A percentile compares a stretch with the other conserved stretches of the same genome.
Evolutionary conservation across 495 filamentous ascomycete genomes (phyloP).

Genomic region (Baudoinia panamericana): DNA sequence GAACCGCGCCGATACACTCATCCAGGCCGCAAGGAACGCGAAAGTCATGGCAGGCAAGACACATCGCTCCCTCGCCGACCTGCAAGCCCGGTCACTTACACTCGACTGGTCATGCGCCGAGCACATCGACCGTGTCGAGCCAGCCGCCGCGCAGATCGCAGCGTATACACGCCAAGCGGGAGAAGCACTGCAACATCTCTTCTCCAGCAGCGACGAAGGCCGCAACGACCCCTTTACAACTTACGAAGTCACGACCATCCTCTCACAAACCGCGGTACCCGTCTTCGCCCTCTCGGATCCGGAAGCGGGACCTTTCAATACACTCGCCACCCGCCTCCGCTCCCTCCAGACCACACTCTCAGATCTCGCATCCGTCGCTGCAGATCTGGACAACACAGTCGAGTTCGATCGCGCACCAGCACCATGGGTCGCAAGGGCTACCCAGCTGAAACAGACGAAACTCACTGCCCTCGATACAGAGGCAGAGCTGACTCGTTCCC

Average conservation of each 20-base stretch:
- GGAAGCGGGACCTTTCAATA: constrained; percentile 51
- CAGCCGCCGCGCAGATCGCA: constrained; percentile 51
- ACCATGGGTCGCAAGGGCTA: constrained; percentile 75
- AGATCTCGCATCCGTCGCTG: constrained; percentile 59
- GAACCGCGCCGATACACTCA: constrained; percentile 57
- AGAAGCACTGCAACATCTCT: constrained; percentile 45
- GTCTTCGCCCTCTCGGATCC: constrained; percentile 32
- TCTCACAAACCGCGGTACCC: constrained; percentile 42
- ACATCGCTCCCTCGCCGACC: constrained; percentile 60
- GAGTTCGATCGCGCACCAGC: constrained; percentile 68
- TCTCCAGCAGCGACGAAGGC: constrained; percentile 66
- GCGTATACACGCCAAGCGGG: constrained; percentile 54
- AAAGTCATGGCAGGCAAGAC: constrained; percentile 79
- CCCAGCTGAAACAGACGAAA: constrained; percentile 65
- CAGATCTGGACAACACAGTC: constrained; percentile 62
- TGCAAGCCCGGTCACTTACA: constrained; percentile 63
- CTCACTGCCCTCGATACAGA: constrained; percentile 67
- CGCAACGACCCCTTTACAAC: constrained; percentile 54
- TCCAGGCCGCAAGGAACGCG: constrained; percentile 62
- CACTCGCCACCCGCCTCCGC: constrained; percentile 54
- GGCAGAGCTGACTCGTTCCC: constrained; percentile 30
- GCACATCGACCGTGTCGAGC: constrained; percentile 49
- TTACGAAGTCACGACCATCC: constrained; percentile 47
- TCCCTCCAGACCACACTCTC: constrained; percentile 49
- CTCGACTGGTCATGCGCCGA: constrained; percentile 45